A percentile compares a stretch with the other conserved stretches of the same genome.
These are phyloP conservation scores for Chalaropsis thielavioides DNA, from an alignment of 2,329 filamentous ascomycete genomes.

Conservation along the genomic window DNA sequence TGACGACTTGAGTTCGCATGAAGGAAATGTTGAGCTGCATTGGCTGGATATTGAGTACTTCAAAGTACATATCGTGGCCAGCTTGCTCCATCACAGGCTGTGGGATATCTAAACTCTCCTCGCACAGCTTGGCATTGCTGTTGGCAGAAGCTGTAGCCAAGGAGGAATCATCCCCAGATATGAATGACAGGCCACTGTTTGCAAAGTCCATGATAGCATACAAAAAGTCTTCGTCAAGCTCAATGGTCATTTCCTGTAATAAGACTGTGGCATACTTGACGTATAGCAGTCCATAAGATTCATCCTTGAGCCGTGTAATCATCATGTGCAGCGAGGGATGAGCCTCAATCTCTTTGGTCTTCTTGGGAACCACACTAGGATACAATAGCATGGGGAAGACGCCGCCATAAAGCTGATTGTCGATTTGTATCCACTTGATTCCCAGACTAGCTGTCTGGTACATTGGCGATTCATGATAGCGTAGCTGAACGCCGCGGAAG, in stretches of 20 bases:
- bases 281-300: constrained; percentile 93
- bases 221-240: constrained; percentile 96
- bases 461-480: constrained; percentile 81
- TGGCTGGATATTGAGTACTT: constrained; percentile 88
- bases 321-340: constrained; percentile 89
- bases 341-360: constrained; percentile 86
- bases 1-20: constrained; percentile 89
- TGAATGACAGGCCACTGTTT: constrained; percentile 66
- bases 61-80: constrained; percentile 94
- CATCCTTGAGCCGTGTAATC: constrained; percentile 90
- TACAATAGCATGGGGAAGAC: constrained; percentile 97
- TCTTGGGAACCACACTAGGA: constrained; percentile 94
- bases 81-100: constrained; percentile 73
- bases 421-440: constrained; percentile 97
- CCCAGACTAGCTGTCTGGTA: constrained; percentile 85
- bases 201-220: constrained; percentile 91
- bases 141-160: background rate
- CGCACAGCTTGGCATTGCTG: constrained; percentile 65
- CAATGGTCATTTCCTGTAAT: constrained; percentile 93
- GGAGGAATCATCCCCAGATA: background rate
- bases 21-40: constrained; percentile 98
- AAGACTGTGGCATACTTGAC: constrained; percentile 95
- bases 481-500: constrained; percentile 76
- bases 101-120: constrained; percentile 79
- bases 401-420: constrained; percentile 95